Percentiles rank a stretch among this genome's conserved stretches.
Conservation (phyloP, 2,329 filamentous ascomycete species). For the Dactylellina sp. region DNA sequence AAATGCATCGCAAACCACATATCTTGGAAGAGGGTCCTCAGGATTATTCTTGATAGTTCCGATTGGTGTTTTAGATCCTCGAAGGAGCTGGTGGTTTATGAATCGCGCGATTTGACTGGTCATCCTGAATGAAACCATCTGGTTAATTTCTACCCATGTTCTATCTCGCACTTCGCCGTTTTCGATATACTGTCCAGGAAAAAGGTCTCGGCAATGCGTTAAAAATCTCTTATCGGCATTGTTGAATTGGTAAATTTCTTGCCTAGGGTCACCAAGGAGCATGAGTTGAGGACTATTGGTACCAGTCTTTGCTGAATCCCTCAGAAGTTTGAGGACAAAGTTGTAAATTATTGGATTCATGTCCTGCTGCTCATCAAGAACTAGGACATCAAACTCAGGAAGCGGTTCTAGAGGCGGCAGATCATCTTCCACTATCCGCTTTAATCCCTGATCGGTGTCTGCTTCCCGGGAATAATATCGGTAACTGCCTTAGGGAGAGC, state of each 20-base stretch:
- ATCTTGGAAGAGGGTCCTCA: slow-evolving; percentile 48
- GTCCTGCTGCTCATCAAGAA: slow-evolving; percentile 58
- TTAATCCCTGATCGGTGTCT: slow-evolving; percentile 57
- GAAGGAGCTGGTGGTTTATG: slow-evolving; percentile 48
- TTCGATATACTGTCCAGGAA: slow-evolving; percentile 35
- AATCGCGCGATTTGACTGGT: slow-evolving; percentile 44
- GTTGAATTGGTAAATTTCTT: slow-evolving; percentile 59
- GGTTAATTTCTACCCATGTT: slow-evolving; percentile 50
- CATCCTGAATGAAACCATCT: slow-evolving; percentile 52
- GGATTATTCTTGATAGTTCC: slow-evolving; percentile 36
- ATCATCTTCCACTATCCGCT: slow-evolving; percentile 55
- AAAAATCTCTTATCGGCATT: slow-evolving; percentile 57
- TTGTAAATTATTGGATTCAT: slow-evolving; percentile 57
- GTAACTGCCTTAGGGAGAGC: slow-evolving; percentile 14
- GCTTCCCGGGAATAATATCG: slow-evolving; percentile 55
- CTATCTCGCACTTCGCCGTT: slow-evolving; percentile 25
- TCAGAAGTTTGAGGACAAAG: slow-evolving; percentile 53
- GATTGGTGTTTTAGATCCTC: slow-evolving; percentile 34
- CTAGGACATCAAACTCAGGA: slow-evolving; percentile 51
- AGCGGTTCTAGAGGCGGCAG: slow-evolving; percentile 33
- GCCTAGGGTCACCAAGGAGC: slow-evolving; percentile 55
- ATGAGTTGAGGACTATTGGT: slow-evolving; percentile 39
- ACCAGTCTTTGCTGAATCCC: slow-evolving; percentile 40
- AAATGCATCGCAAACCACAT: slow-evolving; percentile 52
- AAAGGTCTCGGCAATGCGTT: slow-evolving; percentile 45